phyloP scores from a whole-genome alignment of 257 asterid species.

The Thymus quinquecostatus region DNA sequence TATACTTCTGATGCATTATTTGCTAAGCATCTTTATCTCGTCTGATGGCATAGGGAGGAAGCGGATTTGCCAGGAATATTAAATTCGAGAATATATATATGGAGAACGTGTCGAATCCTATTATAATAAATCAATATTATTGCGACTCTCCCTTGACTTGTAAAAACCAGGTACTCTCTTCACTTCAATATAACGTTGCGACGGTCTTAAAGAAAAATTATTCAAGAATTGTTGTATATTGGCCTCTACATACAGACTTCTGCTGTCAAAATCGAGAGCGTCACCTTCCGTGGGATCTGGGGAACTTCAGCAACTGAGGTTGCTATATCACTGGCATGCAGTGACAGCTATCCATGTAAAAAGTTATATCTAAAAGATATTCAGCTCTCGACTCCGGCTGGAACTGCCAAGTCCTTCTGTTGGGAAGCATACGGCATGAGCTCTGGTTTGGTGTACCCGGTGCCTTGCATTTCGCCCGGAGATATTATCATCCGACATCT shows the following conservation, averaged over 20 bases:
- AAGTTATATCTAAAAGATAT: constrained; percentile 55
- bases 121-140: constrained; percentile 81
- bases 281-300: constrained; percentile 51
- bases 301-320: constrained; percentile 78
- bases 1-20: background rate
- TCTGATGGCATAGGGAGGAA: constrained; percentile 68
- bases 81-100: constrained; percentile 62
- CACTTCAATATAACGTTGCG: constrained; percentile 1
- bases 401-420: constrained; percentile 56
- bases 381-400: constrained; percentile 43
- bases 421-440: constrained; percentile 82
- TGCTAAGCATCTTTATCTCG: background rate
- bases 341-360: constrained; percentile 73
- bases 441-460: constrained; percentile 53
- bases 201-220: background rate
- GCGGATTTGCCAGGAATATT: constrained; percentile 72
- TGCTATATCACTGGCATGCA: constrained; percentile 64
- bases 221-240: background rate
- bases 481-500: constrained; percentile 39
- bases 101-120: constrained; percentile 87
- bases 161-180: constrained; percentile 65
- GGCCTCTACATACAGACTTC: constrained; percentile 55
- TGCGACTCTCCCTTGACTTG: constrained; percentile 68
- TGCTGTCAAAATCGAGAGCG: constrained; percentile 47
- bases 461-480: constrained; percentile 59